Conservation (phyloP, 2,329 filamentous ascomycete genomes). For the Podosphaera xanthii region DNA sequence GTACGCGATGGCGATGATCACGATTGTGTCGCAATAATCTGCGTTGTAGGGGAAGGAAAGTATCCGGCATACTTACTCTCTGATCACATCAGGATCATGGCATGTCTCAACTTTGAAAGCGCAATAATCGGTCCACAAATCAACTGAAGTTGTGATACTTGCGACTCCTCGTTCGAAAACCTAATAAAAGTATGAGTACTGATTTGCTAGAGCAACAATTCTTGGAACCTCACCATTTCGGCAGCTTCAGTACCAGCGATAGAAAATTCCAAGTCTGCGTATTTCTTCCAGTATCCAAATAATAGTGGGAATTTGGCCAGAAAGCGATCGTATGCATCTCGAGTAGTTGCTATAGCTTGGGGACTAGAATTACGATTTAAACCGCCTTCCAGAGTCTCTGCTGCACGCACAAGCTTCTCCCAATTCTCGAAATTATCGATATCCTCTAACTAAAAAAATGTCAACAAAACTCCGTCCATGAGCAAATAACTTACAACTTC, state of each 20-base stretch:
- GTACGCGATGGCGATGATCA: conserved; percentile 2
- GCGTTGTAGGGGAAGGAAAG: conserved; percentile 43
- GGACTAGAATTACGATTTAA: conserved; percentile 93
- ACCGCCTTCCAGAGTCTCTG: conserved; percentile 71
- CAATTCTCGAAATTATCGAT: conserved; percentile 84
- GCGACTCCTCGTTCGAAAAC: conserved; percentile 90
- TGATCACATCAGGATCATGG: conserved; percentile 79
- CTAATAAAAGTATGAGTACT: conserved; percentile 22
- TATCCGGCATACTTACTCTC: conserved; percentile 85
- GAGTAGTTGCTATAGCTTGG: conserved; percentile 67
- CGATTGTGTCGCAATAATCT: conserved; percentile 18
- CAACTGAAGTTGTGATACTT: conserved; percentile 79
- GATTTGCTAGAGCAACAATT: conserved; percentile 1
- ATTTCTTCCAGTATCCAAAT: conserved; percentile 99
- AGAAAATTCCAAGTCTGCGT: conserved; percentile 90
- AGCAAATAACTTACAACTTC: conserved; percentile 44
- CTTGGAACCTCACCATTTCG: conserved; percentile 49
- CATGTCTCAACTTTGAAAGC: conserved; percentile 94
- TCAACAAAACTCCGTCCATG: conserved; percentile 3
- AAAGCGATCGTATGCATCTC: conserved; percentile 78
- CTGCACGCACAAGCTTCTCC: conserved; percentile 74
- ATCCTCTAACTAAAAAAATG: conserved; percentile 23
- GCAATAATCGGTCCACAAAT: conserved; percentile 95
- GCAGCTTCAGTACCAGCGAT: conserved; percentile 92
- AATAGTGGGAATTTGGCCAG: conserved; percentile 85